These are phyloP conservation scores for Mucuna pruriens DNA, from an alignment of 306 rosid genomes.

Conservation along the genomic window DNA sequence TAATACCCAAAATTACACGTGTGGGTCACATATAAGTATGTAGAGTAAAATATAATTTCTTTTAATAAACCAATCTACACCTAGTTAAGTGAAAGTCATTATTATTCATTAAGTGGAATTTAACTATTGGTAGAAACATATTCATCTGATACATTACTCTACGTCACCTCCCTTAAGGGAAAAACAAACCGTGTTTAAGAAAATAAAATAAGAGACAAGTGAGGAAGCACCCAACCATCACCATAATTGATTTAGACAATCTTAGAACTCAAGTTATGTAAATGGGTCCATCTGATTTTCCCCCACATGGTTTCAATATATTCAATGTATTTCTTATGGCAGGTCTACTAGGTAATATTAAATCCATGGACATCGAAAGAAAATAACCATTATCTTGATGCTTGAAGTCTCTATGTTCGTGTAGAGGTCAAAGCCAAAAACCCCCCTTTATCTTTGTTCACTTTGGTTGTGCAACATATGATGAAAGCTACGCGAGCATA, in stretches of 20 bases:
- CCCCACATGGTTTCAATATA: conserved; percentile 34
- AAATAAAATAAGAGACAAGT: conserved; percentile 9
- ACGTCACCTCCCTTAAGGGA: neutral
- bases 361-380: conserved; percentile 16
- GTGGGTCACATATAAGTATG: neutral
- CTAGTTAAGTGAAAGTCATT: conserved; percentile 16
- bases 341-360: conserved; percentile 31
- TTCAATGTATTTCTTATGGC: conserved; percentile 39
- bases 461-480: conserved; percentile 39
- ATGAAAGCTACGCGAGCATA: conserved; percentile 38
- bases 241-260: conserved; percentile 48
- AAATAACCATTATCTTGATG: conserved; percentile 3
- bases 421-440: conserved; percentile 22
- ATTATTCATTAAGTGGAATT: conserved; percentile 30
- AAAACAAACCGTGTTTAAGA: neutral
- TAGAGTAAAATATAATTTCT: neutral
- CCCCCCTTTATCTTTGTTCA: conserved; percentile 22
- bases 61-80: neutral
- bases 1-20: conserved; percentile 28
- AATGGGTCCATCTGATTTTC: conserved; percentile 45
- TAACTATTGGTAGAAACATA: conserved; percentile 22
- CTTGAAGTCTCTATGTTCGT: conserved; percentile 28
- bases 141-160: conserved; percentile 8
- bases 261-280: conserved; percentile 36
- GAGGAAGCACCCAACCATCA: conserved; percentile 42